phyloP scores from a whole-genome alignment of 179 eudicot genomes.

The Nepenthes alata region DNA sequence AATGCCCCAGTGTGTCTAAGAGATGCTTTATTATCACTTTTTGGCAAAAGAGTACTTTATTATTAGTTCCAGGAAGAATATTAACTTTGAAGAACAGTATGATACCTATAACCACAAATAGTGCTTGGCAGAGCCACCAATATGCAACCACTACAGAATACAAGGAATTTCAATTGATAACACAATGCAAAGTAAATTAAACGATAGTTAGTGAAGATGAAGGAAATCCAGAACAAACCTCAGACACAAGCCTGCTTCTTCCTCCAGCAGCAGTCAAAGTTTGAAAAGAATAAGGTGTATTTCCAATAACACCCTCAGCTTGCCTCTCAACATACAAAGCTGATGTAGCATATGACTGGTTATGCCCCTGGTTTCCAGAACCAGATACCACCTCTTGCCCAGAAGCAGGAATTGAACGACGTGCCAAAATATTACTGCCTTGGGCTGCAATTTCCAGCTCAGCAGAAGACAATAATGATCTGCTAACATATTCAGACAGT shows the following conservation, averaged over 20 bases:
- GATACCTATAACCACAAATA: too few species aligned
- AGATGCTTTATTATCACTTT: too few species aligned
- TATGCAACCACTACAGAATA: too few species aligned
- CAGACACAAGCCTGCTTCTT: slow-evolving; percentile 70
- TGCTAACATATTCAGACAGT: slow-evolving; percentile 53
- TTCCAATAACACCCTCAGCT: slow-evolving; percentile 32
- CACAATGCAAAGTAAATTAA: too few species aligned
- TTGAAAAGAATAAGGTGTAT: slow-evolving; percentile 48
- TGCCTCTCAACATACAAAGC: slow-evolving; percentile 53
- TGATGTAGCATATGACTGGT: slow-evolving; percentile 35
- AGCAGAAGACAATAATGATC: slow-evolving; percentile 36
- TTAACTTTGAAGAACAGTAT: too few species aligned
- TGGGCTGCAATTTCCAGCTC: slow-evolving; percentile 41
- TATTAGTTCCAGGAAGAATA: too few species aligned
- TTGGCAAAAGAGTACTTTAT: too few species aligned
- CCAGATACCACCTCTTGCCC: slow-evolving; percentile 32
- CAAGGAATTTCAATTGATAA: too few species aligned
- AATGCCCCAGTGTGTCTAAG: too few species aligned
- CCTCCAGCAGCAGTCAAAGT: slow-evolving; percentile 65
- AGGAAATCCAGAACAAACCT: slow-evolving; percentile 37
- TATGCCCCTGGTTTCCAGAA: slow-evolving; percentile 33
- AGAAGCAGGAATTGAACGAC: slow-evolving; percentile 22
- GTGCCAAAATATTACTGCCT: slow-evolving; percentile 23
- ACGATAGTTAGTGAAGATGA: too few species aligned
- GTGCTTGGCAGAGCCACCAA: too few species aligned